A percentile compares a stretch with the other conserved stretches of the same genome.
Evolutionary conservation across 31 red algal genomes (phyloP).

Genomic region (Asparagopsis taxiformis): DNA sequence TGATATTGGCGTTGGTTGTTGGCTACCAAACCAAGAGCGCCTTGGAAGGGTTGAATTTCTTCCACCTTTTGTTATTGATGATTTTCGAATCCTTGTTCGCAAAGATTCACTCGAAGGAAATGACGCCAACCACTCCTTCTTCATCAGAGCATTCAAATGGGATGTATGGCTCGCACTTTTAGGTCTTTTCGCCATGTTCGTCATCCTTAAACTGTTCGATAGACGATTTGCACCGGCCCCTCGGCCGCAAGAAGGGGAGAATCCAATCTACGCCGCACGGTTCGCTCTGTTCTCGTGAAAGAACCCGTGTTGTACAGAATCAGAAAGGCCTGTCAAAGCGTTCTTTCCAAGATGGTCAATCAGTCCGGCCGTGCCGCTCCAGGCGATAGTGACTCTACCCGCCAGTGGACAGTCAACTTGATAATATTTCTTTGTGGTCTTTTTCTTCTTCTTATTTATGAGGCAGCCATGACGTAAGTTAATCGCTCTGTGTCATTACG

Average conservation of each 20-base stretch:
- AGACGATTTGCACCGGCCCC: background rate
- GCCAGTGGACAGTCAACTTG: constrained; percentile 35
- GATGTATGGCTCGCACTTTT: no score
- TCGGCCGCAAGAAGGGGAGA: background rate
- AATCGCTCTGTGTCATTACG: no score
- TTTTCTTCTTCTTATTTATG: constrained; percentile 15
- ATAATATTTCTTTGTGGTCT: constrained; percentile 12
- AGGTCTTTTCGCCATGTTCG: no score
- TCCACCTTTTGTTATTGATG: no score
- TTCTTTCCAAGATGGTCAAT: no score
- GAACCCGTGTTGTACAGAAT: background rate
- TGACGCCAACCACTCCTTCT: no score
- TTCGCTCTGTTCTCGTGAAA: constrained; percentile 14
- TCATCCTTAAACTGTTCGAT: no score
- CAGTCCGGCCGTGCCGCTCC: background rate
- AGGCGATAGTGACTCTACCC: background rate
- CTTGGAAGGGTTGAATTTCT: no score
- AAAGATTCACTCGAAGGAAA: no score
- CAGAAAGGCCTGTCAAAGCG: constrained; percentile 20
- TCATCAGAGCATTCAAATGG: no score
- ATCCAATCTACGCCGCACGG: background rate
- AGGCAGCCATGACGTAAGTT: constrained; percentile 36
- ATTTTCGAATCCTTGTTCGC: no score
- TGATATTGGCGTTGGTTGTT: background rate
- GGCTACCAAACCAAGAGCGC: background rate